Percentiles rank a stretch among this genome's conserved stretches.
Evolutionary conservation across 208 protist genomes (phyloP).

Genomic region (Leishmania tropica): DNA sequence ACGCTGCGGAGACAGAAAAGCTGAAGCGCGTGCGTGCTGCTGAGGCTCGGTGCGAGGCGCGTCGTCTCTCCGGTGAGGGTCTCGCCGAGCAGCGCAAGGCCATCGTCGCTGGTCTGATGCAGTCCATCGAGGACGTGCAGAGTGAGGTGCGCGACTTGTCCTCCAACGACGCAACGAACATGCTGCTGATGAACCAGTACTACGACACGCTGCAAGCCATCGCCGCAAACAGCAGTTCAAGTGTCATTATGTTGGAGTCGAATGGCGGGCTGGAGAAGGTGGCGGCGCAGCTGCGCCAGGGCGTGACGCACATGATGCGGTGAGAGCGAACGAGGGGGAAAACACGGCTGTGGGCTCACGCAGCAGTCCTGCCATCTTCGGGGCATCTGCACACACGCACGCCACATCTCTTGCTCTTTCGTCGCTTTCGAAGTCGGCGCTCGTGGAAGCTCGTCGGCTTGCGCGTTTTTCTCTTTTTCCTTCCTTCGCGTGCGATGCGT

Average conservation of each 20-base stretch:
- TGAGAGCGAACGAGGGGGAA: constrained; percentile 6
- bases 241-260: constrained; percentile 60
- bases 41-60: constrained; percentile 69
- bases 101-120: constrained; percentile 62
- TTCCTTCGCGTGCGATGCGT: not conserved
- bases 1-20: constrained; percentile 80
- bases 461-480: not conserved
- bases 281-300: constrained; percentile 47
- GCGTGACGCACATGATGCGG: constrained; percentile 46
- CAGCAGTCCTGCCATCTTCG: not conserved
- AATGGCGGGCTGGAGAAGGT: constrained; percentile 63
- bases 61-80: constrained; percentile 59
- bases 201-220: constrained; percentile 76
- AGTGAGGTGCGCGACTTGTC: constrained; percentile 50
- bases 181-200: constrained; percentile 87
- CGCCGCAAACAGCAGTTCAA: constrained; percentile 37
- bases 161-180: constrained; percentile 58
- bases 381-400: not conserved
- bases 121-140: constrained; percentile 50
- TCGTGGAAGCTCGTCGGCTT: not conserved
- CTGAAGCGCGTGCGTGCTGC: constrained; percentile 66
- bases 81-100: constrained; percentile 76
- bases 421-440: not conserved
- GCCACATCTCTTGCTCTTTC: not conserved
- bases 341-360: not conserved